phyloP scores from a whole-genome alignment of 768 basidiomycete genomes.

The Lentinula boryana region DNA sequence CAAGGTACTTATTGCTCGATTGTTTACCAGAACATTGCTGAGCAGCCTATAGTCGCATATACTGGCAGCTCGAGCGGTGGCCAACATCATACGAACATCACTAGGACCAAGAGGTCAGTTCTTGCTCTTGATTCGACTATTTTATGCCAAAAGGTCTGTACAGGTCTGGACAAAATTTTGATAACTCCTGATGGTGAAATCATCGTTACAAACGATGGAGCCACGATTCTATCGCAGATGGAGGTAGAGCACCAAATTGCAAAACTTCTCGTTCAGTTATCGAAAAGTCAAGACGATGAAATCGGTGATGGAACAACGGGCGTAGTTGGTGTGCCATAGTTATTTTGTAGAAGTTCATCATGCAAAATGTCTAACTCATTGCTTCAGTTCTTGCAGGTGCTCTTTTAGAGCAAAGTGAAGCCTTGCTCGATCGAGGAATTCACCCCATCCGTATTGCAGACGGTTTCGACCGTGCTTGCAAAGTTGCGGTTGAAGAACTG shows the following conservation, averaged over 20 bases:
- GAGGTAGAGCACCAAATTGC: constrained; percentile 99
- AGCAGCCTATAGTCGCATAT: constrained; percentile 70
- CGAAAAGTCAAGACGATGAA: constrained; percentile 98
- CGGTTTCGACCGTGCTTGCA: constrained; percentile 93
- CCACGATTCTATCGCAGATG: constrained; percentile 98
- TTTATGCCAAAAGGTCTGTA: not conserved
- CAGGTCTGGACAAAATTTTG: constrained; percentile 92
- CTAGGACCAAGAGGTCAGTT: constrained; percentile 84
- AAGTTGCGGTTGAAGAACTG: constrained; percentile 84
- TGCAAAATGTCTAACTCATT: not conserved
- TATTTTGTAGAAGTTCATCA: not conserved
- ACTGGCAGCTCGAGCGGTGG: constrained; percentile 88
- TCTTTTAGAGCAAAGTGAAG: constrained; percentile 88
- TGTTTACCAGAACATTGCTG: constrained; percentile 3
- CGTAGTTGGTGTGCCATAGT: constrained; percentile 78
- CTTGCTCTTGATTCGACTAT: constrained; percentile 6
- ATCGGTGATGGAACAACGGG: constrained; percentile 99
- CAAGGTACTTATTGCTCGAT: constrained; percentile 49
- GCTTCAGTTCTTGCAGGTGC: constrained; percentile 91
- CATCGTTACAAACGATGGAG: constrained; percentile 98
- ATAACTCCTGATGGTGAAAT: constrained; percentile 98
- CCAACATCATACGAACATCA: constrained; percentile 92
- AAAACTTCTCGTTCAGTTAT: constrained; percentile 92
- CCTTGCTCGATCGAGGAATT: constrained; percentile 96
- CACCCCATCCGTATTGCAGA: constrained; percentile 99